Evolutionary conservation across 2,329 filamentous ascomycete genomes (phyloP), one percentile per base, ranked within the genome.

Genomic region (Phoma sp.): DNA sequence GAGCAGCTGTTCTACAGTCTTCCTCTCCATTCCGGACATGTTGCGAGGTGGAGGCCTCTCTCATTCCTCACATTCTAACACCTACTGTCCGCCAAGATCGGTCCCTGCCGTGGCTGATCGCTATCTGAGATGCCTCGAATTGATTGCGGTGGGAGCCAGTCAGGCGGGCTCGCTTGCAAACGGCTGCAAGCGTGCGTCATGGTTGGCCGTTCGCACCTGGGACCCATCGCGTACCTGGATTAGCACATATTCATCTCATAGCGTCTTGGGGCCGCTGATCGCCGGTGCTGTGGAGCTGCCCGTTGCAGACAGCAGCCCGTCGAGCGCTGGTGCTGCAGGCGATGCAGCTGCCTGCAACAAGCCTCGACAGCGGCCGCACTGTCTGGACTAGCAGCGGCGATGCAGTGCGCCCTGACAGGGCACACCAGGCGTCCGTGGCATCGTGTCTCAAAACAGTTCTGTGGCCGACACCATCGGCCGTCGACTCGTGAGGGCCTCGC

Each of bases 401-500:
- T 61, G 58, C 60, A 63, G 61, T 62, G 62, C 54, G 57, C 49
- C 9, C 29, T 31, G 10, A 9, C 27, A 29, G 8, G 9, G 27
- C 27, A 13, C 29, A 62, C 57, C 56, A 36, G 31, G 21, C 52
- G 21, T 45, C 35, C 60, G 51, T 46, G 46, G 37, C 37, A 46
- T 43, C 39, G 31, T 40, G 49, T 49, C 61, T 67, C 55, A 53
- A 63, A 61, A 47, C 43, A 60, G 61, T 46, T 39, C 40, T 49
- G 51, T 58, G 60, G 60, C 52, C 52, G 52, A 50, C 41, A 50
- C 39, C 36, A 49, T 61, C 55, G 55, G 47, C 43, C 43, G 46
- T 57, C 57, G 61, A 66, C 52, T 64, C 64, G 61, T 52, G 58
- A 58, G 33, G 38, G 41, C 41, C 46, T 55, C 43, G 41, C 46